Evolutionary conservation across 192 early-diverging fungal species (phyloP).

Genomic region (Helicostylum pulchrum): DNA sequence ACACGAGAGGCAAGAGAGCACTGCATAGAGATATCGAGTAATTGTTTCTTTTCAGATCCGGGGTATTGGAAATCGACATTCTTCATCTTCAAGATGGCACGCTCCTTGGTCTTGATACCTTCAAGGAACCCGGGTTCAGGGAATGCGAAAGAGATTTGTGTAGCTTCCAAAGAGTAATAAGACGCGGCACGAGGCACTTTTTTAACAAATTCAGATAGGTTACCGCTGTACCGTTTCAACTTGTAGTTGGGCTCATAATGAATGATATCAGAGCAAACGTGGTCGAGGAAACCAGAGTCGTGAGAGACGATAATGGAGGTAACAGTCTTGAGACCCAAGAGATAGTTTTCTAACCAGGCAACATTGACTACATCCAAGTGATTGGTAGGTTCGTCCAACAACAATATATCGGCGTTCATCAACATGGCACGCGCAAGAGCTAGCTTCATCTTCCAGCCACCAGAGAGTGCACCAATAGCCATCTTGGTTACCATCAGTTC

Average conservation of each 20-base stretch:
- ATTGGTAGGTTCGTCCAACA: slow-evolving; percentile 86
- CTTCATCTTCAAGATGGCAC: slow-evolving; percentile 76
- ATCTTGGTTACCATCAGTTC: slow-evolving; percentile 58
- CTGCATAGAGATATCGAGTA: slow-evolving; percentile 59
- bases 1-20: slow-evolving; percentile 76
- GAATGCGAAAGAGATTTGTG: slow-evolving; percentile 63
- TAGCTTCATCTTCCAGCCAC: slow-evolving; percentile 91
- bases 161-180: slow-evolving; percentile 70
- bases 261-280: slow-evolving; percentile 77
- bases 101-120: slow-evolving; percentile 71
- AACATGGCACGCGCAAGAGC: slow-evolving; percentile 85
- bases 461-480: slow-evolving; percentile 74
- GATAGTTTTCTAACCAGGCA: slow-evolving; percentile 67
- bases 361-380: slow-evolving; percentile 72
- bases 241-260: slow-evolving; percentile 79
- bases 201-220: slow-evolving; percentile 80
- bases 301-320: slow-evolving; percentile 86
- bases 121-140: slow-evolving; percentile 72
- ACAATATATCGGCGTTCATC: slow-evolving; percentile 78
- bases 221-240: slow-evolving; percentile 76
- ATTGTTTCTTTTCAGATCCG: slow-evolving; percentile 55
- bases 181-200: slow-evolving; percentile 68
- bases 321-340: slow-evolving; percentile 64
- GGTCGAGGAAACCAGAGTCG: slow-evolving; percentile 82
- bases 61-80: slow-evolving; percentile 71